These are phyloP conservation scores for Kuraishia piskuri DNA, from an alignment of 805 yeast species.

Conservation along the genomic window DNA sequence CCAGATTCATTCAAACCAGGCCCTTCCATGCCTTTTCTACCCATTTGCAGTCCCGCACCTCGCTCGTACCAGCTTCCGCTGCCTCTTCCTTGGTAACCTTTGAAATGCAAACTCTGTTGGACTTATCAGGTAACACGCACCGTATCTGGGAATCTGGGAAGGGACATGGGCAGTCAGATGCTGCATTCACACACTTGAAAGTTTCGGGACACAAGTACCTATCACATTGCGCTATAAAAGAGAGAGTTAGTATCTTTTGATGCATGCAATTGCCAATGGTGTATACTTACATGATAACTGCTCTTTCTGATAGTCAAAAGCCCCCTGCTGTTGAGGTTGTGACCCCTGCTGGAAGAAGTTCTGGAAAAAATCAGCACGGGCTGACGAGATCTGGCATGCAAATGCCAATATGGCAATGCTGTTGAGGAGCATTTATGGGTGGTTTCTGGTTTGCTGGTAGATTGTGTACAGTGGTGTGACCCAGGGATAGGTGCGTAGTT, in stretches of 20 bases:
- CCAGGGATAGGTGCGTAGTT: no score
- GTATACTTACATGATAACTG: constrained; percentile 21
- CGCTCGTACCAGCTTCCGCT: constrained; percentile 30
- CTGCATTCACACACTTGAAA: constrained; percentile 58
- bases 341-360: constrained; percentile 10
- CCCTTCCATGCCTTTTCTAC: constrained; percentile 68
- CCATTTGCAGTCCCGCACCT: constrained; percentile 79
- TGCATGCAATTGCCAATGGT: no score
- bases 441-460: no score
- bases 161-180: constrained; percentile 82
- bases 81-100: constrained; percentile 53
- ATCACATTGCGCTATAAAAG: constrained; percentile 37
- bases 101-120: constrained; percentile 71
- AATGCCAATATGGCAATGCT: not conserved
- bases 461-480: no score
- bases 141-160: constrained; percentile 79
- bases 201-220: constrained; percentile 80
- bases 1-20: constrained; percentile 18
- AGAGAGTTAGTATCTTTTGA: constrained; percentile 1
- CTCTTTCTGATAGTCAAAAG: constrained; percentile 28
- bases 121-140: constrained; percentile 64
- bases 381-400: constrained; percentile 5
- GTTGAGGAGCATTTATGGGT: not conserved
- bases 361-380: constrained; percentile 14
- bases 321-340: constrained; percentile 21